These are phyloP conservation scores for Cinnamomum micranthum DNA, from an alignment of 164 flowering plant genomes.

Conservation along the genomic window DNA sequence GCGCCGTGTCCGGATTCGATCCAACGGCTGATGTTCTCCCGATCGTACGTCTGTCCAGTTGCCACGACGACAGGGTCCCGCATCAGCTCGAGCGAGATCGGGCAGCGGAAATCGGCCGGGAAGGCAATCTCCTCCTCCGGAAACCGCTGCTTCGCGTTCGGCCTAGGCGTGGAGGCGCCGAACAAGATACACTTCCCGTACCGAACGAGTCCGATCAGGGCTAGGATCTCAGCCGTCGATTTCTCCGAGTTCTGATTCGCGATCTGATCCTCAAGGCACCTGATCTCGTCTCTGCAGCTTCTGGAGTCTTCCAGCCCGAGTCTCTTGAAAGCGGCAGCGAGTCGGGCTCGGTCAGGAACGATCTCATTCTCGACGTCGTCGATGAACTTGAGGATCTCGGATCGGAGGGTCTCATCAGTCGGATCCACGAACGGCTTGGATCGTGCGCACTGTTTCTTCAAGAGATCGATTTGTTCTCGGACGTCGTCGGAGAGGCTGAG, in stretches of 20 bases:
- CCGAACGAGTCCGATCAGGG: slow-evolving; percentile 66
- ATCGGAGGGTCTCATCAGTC: slow-evolving; percentile 33
- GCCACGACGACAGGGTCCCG: slow-evolving; percentile 83
- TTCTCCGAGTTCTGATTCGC: slow-evolving; percentile 45
- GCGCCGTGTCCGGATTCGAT: slow-evolving; percentile 75
- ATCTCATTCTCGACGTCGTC: slow-evolving; percentile 50
- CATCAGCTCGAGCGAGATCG: slow-evolving; percentile 79
- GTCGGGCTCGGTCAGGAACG: slow-evolving; percentile 45
- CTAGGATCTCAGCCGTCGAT: slow-evolving; percentile 32
- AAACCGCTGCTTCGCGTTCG: slow-evolving; percentile 8
- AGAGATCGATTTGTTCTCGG: slow-evolving; percentile 44
- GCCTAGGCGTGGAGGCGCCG: slow-evolving; percentile 48
- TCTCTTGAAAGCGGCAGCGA: slow-evolving; percentile 30
- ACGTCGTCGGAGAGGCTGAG: slow-evolving; percentile 49
- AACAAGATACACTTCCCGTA: slow-evolving; percentile 72
- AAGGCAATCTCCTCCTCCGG: slow-evolving; percentile 26
- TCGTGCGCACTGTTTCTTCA: slow-evolving; percentile 47
- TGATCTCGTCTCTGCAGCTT: slow-evolving; percentile 61
- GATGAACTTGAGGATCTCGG: slow-evolving; percentile 35
- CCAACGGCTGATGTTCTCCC: slow-evolving; percentile 62
- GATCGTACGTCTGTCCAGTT: slow-evolving; percentile 90
- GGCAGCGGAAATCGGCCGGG: slow-evolving; percentile 82
- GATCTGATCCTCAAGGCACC: slow-evolving; percentile 62
- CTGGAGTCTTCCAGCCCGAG: slow-evolving; percentile 42
- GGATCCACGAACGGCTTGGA: slow-evolving; percentile 29